Base-by-base conservation (phyloP, 768 basidiomycete genomes). In the Multifurca ochricompacta region DNA sequence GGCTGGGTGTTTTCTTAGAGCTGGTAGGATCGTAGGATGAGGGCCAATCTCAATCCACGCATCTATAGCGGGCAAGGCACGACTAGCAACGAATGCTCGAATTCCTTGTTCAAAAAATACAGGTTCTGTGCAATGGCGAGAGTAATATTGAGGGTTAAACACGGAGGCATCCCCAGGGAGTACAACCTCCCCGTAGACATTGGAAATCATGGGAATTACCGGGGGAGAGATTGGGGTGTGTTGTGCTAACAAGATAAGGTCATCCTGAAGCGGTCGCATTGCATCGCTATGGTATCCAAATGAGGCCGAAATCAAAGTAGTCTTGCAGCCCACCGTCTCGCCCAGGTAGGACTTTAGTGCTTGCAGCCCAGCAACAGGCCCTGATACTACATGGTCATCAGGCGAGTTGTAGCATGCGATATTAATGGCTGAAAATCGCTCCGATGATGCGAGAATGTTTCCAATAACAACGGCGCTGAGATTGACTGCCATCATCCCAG, bases 31-130 rank as follows among this genome's bases (percentile, higher is more conserved):
- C 3, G 74, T 73, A 0, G 78, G 69, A 57, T 85, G 82, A 10
- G 85, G 82, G 2, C 85, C 80, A 39, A 87, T 73, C 65, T 88
- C 86, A 7, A 88, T 70, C 79, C 80, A 87, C 0, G 71, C 73
- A 37, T 71, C 71, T 6, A 73, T 64, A 13, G 63, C 53, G 37
- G 62, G 45, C 25, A 70, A 54, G 14, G 64, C 65, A 11, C 65
- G 21, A 13, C 53, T 56, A 5, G 68, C 58, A 1, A 71, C 28
- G 9, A 81, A 70, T 0, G 73, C 67, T n/a, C 64, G 67, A 2
- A 87, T 63, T 11, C 78, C 78, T 23, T 71, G 69, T 13, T 74
- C 68, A 60, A 85, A 86, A 28, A 66, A 72, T 41, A 82, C 84
- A 27, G 81, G 81, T 55, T 76, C 71, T 4, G 65, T 68, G 60